Evolutionary conservation across 805 yeast species (phyloP), one percentile per base, ranked within the genome.

Genomic region (Candida tibetensis): DNA sequence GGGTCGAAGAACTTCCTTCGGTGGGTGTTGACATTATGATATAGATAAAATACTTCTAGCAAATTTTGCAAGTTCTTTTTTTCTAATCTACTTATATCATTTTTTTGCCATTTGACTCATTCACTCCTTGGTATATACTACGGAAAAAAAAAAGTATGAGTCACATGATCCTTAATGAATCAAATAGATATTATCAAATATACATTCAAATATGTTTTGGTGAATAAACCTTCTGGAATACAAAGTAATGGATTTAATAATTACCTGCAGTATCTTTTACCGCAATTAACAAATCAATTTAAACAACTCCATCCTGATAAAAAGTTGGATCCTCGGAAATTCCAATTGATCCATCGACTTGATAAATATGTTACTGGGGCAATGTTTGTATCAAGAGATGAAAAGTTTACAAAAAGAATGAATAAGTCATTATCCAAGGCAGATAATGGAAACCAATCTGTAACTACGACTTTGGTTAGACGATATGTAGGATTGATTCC

Each of bases 351-450:
- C 3, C 57, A 52, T 30, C 37, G 61, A 22, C 36, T 56, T 14
- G 60, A 56, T 36, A 39, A 46, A 39, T 52, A 37, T 41, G 59
- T 55, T 9, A 50, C 54, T 8, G 61, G 61, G 3, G 61, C 58
- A 2, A 28, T 55, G 32, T 23, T 51, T 8, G 46, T 56, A 9
- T 45, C 53, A 4, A 29, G 58, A 33, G 49, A 50, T 34, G 41
- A 33, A 3, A 44, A 49, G 35, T 46, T 46, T 30, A 40, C 53
- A 9, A 34, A 41, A 26, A 36, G 37, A 27, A 28, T 50, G 2
- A 41, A 38, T 15, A 23, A 38, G 36, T 32, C 41, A 1, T 43
- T 52, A 32, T 22, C 36, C n/a, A 34, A 30, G 3, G 40, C 34
- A 9, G 25, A 15, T 6, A 8, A 36, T 5, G 16, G 17, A 13